phyloP scores from a whole-genome alignment of 352 stramenopile genomes.

The Phytophthora sp. region DNA sequence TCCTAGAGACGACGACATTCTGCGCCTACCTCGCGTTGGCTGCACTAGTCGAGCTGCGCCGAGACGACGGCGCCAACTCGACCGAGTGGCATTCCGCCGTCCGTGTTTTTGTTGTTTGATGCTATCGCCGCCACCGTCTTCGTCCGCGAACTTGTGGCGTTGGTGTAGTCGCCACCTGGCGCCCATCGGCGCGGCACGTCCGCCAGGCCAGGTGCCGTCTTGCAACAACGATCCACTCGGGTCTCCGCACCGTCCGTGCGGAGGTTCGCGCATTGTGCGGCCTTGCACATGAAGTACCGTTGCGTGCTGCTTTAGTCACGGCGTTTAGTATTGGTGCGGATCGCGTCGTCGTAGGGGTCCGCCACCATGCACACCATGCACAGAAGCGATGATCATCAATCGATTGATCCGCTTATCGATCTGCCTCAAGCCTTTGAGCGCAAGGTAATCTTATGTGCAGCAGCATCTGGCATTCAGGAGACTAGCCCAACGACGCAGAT shows the following conservation, averaged over 20 bases:
- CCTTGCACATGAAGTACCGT: too few relatives aligned
- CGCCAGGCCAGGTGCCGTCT: not conserved
- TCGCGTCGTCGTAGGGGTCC: conserved; percentile 18
- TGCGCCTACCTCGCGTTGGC: too few relatives aligned
- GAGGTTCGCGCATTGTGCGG: too few relatives aligned
- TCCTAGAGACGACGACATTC: too few relatives aligned
- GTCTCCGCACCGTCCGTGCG: too few relatives aligned
- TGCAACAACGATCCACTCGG: too few relatives aligned
- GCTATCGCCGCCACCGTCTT: conserved; percentile 4
- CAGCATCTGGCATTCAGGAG: conserved; percentile 21
- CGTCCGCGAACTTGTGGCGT: conserved; percentile 18
- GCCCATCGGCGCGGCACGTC: conserved; percentile 2
- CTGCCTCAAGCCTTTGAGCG: not conserved
- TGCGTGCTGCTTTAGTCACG: not conserved
- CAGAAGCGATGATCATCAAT: conserved; percentile 11
- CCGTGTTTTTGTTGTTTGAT: conserved; percentile 2
- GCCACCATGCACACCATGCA: not conserved
- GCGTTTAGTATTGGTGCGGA: not conserved
- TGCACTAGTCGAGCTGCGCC: too few relatives aligned
- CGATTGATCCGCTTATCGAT: not conserved
- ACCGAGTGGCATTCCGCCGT: conserved; percentile 1
- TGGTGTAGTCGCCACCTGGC: conserved; percentile 31
- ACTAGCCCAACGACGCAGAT: conserved; percentile 8
- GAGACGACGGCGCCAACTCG: not conserved
- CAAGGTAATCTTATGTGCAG: not conserved